A percentile compares a stretch with the other conserved stretches of the same genome.
Evolutionary conservation across 2,329 filamentous ascomycete genomes (phyloP).

Genomic region (Boeremia exigua): DNA sequence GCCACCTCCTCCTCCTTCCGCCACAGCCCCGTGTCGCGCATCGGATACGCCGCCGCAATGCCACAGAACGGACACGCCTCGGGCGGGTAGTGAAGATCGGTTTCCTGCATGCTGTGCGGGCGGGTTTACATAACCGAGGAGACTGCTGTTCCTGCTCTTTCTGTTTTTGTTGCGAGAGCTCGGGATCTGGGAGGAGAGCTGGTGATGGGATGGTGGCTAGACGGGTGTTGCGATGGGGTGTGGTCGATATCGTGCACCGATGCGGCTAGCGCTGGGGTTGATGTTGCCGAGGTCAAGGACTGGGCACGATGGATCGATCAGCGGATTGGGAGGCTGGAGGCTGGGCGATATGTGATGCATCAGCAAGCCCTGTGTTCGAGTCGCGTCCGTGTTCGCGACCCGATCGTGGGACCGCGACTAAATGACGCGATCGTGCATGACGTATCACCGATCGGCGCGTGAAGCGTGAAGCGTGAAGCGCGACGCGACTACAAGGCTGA

Average conservation of each 20-base stretch:
- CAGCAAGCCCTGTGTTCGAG: constrained; percentile 4
- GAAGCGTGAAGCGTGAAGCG: constrained; percentile 4
- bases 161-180: neutral
- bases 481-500: constrained; percentile 3
- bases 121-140: too few relatives aligned
- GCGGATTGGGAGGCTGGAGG: constrained; percentile 2
- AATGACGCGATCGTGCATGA: constrained; percentile 9
- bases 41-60: constrained; percentile 60
- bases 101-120: constrained; percentile 32
- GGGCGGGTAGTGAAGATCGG: constrained; percentile 49
- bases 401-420: constrained; percentile 1
- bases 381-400: constrained; percentile 15
- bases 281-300: constrained; percentile 13
- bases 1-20: constrained; percentile 18
- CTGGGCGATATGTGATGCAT: constrained; percentile 3
- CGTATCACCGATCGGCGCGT: neutral
- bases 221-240: constrained; percentile 1
- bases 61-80: constrained; percentile 64
- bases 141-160: neutral
- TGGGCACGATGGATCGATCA: constrained; percentile 3
- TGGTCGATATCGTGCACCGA: constrained; percentile 9
- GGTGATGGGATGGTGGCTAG: neutral
- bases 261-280: constrained; percentile 8
- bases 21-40: constrained; percentile 12
- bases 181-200: neutral